Conservation (phyloP, 768 basidiomycete species). For the Psilocybe cubensis region DNA sequence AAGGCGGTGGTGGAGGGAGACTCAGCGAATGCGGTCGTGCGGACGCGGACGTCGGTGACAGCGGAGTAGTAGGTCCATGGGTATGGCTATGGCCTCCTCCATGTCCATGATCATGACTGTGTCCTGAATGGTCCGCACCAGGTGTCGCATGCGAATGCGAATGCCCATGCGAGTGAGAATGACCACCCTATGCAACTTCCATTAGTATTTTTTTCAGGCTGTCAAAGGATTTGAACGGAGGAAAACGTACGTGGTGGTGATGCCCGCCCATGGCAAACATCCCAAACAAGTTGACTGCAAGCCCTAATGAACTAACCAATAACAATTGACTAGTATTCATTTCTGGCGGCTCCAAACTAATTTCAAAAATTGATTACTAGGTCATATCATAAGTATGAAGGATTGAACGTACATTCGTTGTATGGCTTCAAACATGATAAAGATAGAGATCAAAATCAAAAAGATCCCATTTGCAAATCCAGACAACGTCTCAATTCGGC, state of each 20-base stretch:
- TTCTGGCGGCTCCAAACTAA: constrained; percentile 89
- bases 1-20: constrained; percentile 9
- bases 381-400: not conserved
- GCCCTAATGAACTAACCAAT: constrained; percentile 84
- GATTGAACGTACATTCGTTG: constrained; percentile 79
- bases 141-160: constrained; percentile 32
- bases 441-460: constrained; percentile 91
- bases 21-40: constrained; percentile 20
- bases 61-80: constrained; percentile 4
- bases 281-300: constrained; percentile 95
- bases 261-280: constrained; percentile 99
- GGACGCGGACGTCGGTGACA: constrained; percentile 10
- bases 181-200: constrained; percentile 48
- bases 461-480: constrained; percentile 99
- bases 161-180: constrained; percentile 65
- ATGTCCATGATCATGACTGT: constrained; percentile 39
- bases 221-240: constrained; percentile 1
- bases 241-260: constrained; percentile 74
- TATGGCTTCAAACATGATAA: constrained; percentile 97
- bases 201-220: not conserved
- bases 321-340: constrained; percentile 96
- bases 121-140: constrained; percentile 28
- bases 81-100: not conserved
- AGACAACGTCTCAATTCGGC: constrained; percentile 94
- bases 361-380: not conserved